Evolutionary conservation across 2,329 filamentous ascomycete genomes (phyloP).

Genomic region (Fusarium floridanum): DNA sequence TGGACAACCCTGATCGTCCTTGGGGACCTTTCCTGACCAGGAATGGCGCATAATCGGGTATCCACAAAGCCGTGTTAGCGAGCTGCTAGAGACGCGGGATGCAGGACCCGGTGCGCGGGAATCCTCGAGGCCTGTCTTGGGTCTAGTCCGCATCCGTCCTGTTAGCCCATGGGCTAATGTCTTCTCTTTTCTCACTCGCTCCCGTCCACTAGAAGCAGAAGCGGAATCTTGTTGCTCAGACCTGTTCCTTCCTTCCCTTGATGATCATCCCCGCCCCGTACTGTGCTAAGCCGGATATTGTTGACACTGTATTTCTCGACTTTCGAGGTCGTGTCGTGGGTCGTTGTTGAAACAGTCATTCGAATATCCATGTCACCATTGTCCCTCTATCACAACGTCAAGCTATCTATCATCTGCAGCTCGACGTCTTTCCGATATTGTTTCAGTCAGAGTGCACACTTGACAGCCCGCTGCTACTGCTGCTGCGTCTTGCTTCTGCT

Average conservation of each 20-base stretch:
- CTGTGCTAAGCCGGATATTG: background rate
- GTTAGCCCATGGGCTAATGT: conserved; percentile 10
- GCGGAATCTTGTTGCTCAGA: background rate
- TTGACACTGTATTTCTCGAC: conserved; percentile 17
- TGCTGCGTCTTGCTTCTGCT: background rate
- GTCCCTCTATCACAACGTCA: background rate
- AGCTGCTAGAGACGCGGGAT: conserved; percentile 36
- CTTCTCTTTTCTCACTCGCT: conserved; percentile 37
- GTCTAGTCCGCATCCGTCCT: conserved; percentile 29
- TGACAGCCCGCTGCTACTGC: background rate
- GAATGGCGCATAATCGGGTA: background rate
- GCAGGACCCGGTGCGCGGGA: conserved; percentile 45
- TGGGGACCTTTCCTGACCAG: conserved; percentile 3
- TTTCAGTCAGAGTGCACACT: background rate
- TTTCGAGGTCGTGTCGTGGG: conserved; percentile 8
- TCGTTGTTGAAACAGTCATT: background rate
- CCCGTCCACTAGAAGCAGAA: background rate
- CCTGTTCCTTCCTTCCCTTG: conserved; percentile 19
- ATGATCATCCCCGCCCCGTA: conserved; percentile 13
- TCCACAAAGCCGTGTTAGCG: conserved; percentile 26
- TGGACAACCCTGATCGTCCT: conserved; percentile 24
- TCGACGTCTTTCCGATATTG: background rate
- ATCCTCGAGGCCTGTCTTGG: conserved; percentile 17
- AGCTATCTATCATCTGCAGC: background rate
- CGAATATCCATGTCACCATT: background rate